Base-by-base conservation (phyloP, 176 grass and related monocot species). In the Aechmea fasciata region DNA sequence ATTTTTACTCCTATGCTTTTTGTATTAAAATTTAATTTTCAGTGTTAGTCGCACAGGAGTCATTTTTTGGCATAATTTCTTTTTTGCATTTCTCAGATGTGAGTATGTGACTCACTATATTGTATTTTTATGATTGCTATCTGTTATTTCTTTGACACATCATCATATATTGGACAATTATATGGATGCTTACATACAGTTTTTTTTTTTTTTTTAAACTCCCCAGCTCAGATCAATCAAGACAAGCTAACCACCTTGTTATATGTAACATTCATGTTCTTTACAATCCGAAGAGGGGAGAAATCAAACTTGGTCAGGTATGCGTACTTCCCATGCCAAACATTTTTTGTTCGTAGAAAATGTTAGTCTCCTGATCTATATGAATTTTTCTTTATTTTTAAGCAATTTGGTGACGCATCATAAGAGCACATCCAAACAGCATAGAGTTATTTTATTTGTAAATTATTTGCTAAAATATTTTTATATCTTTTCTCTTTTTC, bases 201-300 rank as follows among this genome's bases (percentile, higher is more conserved):
- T 74, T 26, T 10, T 65, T 70, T 69, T 79, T n/a, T 26, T 24
- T 24, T 1, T 24, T 24, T 24, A n/a, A 23, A 23, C 22, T 23
- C 22, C 69, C 4, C 33, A 89, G 92, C 59, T 73, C 71, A 61
- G 72, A 33, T 64, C 14, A 82, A 74, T 77, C 69, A 28, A 77
- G 52, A 15, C 50, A 75, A 82, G 64, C 72, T 77, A 91, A 87
- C 53, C 76, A 73, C 76, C 71, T 96, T 73, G 82, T 92, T 74
- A 33, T 92, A 49, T 97, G 93, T 80, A 97, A 97, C 51, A 92
- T 85, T 70, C 89, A 92, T 75, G 82, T 92, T 79, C 89, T 97
- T 73, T 97, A 87, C 78, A 97, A 97, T 79, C 93, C 89, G 53
- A 97, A 90, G 65, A 92, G 93, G 81, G 93, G 93, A 64, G 93